Conservation (phyloP, 345 rosid species). For the Citrus sp. region DNA sequence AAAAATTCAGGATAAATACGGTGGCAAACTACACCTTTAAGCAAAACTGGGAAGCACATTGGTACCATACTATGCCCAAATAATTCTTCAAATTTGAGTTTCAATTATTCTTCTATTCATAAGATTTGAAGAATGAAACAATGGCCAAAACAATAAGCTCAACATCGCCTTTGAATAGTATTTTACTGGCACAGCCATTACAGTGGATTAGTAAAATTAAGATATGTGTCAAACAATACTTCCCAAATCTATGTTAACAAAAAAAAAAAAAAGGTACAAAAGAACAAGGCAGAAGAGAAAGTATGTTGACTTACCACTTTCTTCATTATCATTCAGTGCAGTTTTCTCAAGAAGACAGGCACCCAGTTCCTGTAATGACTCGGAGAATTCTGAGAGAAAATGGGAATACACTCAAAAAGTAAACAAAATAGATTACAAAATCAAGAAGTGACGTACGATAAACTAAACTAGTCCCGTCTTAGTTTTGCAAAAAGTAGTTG, state of each 20-base stretch:
- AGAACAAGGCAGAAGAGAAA: not conserved
- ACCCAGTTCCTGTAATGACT: slow-evolving; percentile 85
- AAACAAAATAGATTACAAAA: not conserved
- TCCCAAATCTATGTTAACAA: not conserved
- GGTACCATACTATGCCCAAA: not conserved
- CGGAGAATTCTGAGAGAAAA: slow-evolving; percentile 82
- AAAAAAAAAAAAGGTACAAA: not conserved
- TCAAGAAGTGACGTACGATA: not conserved
- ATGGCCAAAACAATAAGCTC: not conserved
- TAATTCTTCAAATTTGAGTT: not conserved
- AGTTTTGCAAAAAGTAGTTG: not conserved
- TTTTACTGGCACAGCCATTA: not conserved
- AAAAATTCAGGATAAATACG: no score
- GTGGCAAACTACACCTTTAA: no score
- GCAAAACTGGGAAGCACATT: no score
- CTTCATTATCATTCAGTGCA: slow-evolving; percentile 77
- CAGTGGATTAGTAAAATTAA: not conserved
- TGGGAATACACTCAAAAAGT: not conserved
- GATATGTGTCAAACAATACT: not conserved
- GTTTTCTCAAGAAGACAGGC: slow-evolving; percentile 80
- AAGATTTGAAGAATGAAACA: slow-evolving; percentile 1
- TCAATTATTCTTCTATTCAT: not conserved
- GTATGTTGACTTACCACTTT: slow-evolving; percentile 62
- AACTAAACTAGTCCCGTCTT: not conserved
- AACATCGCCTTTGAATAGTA: not conserved